Evolutionary conservation across 805 yeast genomes (phyloP).

Genomic region (Blastobotrys parvus): DNA sequence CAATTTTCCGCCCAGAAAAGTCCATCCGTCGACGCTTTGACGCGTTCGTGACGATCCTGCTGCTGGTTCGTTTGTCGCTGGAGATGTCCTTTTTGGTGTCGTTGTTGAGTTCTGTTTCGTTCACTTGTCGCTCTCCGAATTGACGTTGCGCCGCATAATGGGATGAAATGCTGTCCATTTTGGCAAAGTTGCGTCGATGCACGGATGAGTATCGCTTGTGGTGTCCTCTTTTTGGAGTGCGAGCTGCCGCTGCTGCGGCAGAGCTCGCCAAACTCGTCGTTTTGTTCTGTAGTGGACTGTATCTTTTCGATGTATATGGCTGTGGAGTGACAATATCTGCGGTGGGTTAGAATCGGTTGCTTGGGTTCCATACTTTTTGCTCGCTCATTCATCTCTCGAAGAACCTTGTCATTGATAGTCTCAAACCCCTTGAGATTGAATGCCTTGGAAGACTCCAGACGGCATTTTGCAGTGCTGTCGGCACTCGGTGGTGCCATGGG

Average conservation of each 20-base stretch:
- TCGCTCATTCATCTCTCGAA: conserved; percentile 28
- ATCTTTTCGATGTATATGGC: too few species aligned
- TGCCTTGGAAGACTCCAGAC: conserved; percentile 12
- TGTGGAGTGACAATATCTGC: background rate
- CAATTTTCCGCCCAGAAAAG: conserved; percentile 1
- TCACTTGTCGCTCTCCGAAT: background rate
- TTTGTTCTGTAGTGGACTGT: too few species aligned
- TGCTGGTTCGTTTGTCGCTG: background rate
- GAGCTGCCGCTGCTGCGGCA: background rate
- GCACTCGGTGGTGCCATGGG: too few species aligned
- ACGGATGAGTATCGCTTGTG: conserved; percentile 19
- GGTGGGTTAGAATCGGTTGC: background rate
- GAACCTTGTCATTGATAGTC: conserved; percentile 27
- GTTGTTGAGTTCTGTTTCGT: background rate
- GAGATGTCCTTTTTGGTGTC: background rate
- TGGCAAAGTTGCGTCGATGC: conserved; percentile 21
- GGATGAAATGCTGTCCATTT: conserved; percentile 19
- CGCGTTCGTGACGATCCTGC: conserved; percentile 7
- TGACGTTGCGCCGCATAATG: conserved; percentile 10
- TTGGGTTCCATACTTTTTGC: conserved; percentile 14
- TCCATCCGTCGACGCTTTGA: conserved; percentile 14
- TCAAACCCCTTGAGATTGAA: conserved; percentile 22
- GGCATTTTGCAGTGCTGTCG: background rate
- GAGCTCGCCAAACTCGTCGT: too few species aligned
- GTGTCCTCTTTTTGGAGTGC: background rate